Evolutionary conservation across 2,329 filamentous ascomycete genomes (phyloP).

Genomic region (Karstenula rhodostoma): DNA sequence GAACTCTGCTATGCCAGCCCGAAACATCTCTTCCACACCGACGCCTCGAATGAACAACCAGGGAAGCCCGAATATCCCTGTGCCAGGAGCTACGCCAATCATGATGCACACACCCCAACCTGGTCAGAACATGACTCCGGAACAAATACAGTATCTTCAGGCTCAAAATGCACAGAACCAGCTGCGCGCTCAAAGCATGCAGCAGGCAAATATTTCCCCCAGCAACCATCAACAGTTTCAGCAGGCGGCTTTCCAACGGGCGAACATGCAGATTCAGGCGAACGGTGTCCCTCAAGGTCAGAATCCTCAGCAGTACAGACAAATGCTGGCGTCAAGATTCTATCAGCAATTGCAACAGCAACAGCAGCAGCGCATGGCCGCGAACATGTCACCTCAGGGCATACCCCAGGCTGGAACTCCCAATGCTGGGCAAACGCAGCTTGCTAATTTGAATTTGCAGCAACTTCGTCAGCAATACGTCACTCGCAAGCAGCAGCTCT

Average conservation of each 20-base stretch:
- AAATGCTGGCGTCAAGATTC: constrained; percentile 36
- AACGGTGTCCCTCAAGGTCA: constrained; percentile 43
- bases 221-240: constrained; percentile 25
- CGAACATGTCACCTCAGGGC: constrained; percentile 35
- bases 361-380: constrained; percentile 35
- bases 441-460: constrained; percentile 38
- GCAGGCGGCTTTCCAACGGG: constrained; percentile 44
- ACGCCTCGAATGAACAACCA: constrained; percentile 50
- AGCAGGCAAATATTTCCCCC: constrained; percentile 28
- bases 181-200: constrained; percentile 32
- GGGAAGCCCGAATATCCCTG: constrained; percentile 43
- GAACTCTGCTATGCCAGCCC: constrained; percentile 46
- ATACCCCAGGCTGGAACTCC: constrained; percentile 28
- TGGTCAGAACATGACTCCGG: constrained; percentile 44
- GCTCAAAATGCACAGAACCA: constrained; percentile 37
- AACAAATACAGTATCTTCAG: constrained; percentile 43
- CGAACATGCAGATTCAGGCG: constrained; percentile 41
- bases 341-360: constrained; percentile 39
- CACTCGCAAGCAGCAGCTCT: constrained; percentile 34
- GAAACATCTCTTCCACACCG: constrained; percentile 47
- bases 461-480: constrained; percentile 37
- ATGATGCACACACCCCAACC: constrained; percentile 48
- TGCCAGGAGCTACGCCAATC: constrained; percentile 47
- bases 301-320: constrained; percentile 35
- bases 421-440: constrained; percentile 30